Base-by-base conservation (phyloP, 768 basidiomycete genomes). In the Albatrellus ellisii region DNA sequence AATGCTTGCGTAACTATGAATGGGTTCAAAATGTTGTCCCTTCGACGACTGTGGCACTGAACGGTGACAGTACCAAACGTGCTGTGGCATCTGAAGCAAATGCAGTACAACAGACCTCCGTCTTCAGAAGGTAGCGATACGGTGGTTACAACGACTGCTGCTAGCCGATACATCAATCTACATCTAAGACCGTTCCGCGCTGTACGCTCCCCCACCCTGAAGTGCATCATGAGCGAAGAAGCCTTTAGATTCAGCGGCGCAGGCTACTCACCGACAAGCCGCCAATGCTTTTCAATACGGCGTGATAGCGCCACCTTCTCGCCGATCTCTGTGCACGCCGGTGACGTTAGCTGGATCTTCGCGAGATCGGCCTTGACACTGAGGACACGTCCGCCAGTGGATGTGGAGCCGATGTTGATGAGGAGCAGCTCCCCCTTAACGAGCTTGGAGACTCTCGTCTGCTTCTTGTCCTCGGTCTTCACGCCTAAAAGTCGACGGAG, bases 381-480 rank as follows among this genome's bases (percentile, higher is more conserved):
- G 49, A 97, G 63, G 11, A 99, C 91, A 29, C 92, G 82, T 25
- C 95, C 94, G 46, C 95, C 95, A 2, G 91, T 94, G 3, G 92
- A 95, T 1, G 91, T 97, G 17, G 90, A 94, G 15, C 94, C 92
- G 44, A 99, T 97, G 67, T 98, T 98, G 69, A 99, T 92, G 47
- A 98, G 74, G 2, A 97, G 64, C 2, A 92, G 71, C 63, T 95
- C 92, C 61, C 82, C 83, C 64, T 94, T 94, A 45, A 77, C 72
- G 34, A 95, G 73, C 61, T 95, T 95, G 41, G 86, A 70, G 18
- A 89, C 87, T 62, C 91, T 99, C 17, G 95, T 95, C 59, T 92
- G 88, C 61, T 97, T 99, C 69, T 92, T 95, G 67, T 98, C 95
- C 62, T 97, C 94, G 18, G 91, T 90, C 62, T 92, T 91, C 48